A percentile compares a stretch with the other conserved stretches of the same genome.
phyloP scores from a whole-genome alignment of 164 flowering plant species.

The Kalanchoe fedtschenkoi region DNA sequence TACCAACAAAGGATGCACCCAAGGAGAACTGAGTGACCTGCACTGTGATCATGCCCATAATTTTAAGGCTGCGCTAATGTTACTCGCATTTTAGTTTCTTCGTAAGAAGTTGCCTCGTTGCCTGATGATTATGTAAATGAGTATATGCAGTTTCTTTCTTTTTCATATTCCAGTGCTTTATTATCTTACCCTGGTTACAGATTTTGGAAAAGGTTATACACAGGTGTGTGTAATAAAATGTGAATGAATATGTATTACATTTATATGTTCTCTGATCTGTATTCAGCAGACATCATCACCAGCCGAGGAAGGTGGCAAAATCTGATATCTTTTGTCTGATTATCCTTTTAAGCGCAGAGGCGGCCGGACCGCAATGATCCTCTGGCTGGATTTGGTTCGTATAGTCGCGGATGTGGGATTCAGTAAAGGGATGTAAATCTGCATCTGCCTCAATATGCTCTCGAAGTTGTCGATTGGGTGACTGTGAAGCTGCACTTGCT shows the following conservation, averaged over 20 bases:
- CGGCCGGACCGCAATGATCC: not conserved
- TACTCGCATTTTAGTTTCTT: not conserved
- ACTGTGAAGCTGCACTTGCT: constrained; percentile 62
- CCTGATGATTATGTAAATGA: not conserved
- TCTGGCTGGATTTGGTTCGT: not conserved
- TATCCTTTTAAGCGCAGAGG: not conserved
- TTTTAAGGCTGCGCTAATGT: not conserved
- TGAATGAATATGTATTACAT: too few relatives aligned
- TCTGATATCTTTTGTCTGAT: not conserved
- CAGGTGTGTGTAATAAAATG: too few relatives aligned
- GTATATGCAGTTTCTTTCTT: not conserved
- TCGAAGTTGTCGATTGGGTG: constrained; percentile 60
- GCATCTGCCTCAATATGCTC: constrained; percentile 57
- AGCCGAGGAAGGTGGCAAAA: too few relatives aligned
- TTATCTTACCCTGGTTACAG: not conserved
- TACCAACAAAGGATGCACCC: constrained; percentile 4
- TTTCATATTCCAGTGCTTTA: not conserved
- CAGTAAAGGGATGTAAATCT: constrained; percentile 33
- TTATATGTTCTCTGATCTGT: too few relatives aligned
- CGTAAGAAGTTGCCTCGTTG: not conserved
- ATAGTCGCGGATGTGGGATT: not conserved
- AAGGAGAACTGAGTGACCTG: constrained; percentile 2
- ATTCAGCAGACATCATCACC: too few relatives aligned
- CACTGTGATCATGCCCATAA: not conserved
- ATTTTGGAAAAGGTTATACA: not conserved